A percentile compares a stretch with the other conserved stretches of the same genome.
These are phyloP conservation scores for Apiotrichum mycotoxinovorans DNA, from an alignment of 1,284 basidiomycete species.

Conservation along the genomic window DNA sequence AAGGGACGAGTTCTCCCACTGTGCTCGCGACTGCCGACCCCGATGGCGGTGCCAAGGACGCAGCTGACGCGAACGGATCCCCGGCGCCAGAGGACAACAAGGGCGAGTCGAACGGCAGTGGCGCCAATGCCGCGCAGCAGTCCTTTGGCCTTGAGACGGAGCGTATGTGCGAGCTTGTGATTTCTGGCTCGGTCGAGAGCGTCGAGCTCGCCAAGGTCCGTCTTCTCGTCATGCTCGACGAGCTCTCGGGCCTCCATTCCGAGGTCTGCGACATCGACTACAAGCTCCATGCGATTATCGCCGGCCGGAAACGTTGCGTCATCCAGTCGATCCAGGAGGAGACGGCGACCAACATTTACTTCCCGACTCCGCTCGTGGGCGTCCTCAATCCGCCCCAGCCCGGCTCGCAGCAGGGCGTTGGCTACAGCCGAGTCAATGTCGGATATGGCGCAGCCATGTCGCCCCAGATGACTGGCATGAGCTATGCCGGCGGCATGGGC, in stretches of 20 bases:
- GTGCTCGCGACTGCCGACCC: slow-evolving; percentile 35
- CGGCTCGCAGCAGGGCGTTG: slow-evolving; percentile 30
- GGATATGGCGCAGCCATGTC: slow-evolving; percentile 21
- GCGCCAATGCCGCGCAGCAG: slow-evolving; percentile 8
- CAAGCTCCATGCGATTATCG: slow-evolving; percentile 88
- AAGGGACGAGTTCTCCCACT: slow-evolving; percentile 15
- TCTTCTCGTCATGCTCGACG: slow-evolving; percentile 89
- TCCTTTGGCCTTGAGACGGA: slow-evolving; percentile 81
- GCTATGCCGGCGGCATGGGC: slow-evolving; percentile 17
- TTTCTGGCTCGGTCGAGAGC: slow-evolving; percentile 79
- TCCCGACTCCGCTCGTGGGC: slow-evolving; percentile 84
- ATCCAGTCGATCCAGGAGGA: slow-evolving; percentile 95
- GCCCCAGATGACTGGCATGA: slow-evolving; percentile 29
- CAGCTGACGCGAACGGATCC: slow-evolving; percentile 1
- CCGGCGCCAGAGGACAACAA: slow-evolving; percentile 8
- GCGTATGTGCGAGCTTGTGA: slow-evolving; percentile 83
- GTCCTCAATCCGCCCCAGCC: slow-evolving; percentile 56
- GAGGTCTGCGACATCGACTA: slow-evolving; percentile 92
- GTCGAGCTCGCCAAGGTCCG: slow-evolving; percentile 88
- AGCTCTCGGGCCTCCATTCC: slow-evolving; percentile 83
- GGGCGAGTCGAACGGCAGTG: slow-evolving; percentile 3
- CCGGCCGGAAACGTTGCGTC: slow-evolving; percentile 80
- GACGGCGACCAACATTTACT: slow-evolving; percentile 94
- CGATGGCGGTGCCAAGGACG: slow-evolving; percentile 13
- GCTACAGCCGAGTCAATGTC: slow-evolving; percentile 30